Evolutionary conservation across 208 protist genomes (phyloP).

Genomic region (Leishmania major): DNA sequence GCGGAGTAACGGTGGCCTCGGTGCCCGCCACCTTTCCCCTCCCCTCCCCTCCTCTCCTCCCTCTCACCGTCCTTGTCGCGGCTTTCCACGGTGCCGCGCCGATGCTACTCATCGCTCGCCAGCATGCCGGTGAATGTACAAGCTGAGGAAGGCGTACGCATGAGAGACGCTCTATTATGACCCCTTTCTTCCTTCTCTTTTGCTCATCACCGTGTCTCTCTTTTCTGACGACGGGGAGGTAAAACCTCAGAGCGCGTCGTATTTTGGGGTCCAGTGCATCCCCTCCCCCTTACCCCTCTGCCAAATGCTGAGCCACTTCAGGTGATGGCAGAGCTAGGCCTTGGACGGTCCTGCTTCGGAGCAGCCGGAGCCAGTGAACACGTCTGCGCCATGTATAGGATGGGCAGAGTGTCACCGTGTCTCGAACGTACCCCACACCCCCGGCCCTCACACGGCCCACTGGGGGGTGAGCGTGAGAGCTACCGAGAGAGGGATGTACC

Average conservation of each 20-base stretch:
- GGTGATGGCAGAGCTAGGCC: no score
- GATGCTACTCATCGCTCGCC: background rate
- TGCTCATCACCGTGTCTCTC: background rate
- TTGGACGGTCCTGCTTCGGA: background rate
- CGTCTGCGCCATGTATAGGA: background rate
- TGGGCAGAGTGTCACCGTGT: background rate
- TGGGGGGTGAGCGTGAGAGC: background rate
- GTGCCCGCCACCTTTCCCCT: background rate
- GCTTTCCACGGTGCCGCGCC: background rate
- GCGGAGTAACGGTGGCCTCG: constrained; percentile 26
- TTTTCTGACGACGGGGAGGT: background rate
- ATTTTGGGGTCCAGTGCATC: background rate
- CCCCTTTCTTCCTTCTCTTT: background rate
- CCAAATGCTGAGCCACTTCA: no score
- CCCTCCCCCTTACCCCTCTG: no score
- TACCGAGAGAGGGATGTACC: no score
- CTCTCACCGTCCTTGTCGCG: background rate
- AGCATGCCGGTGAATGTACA: background rate
- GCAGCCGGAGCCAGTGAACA: background rate
- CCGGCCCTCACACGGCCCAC: background rate
- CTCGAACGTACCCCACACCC: background rate
- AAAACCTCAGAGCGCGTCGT: background rate
- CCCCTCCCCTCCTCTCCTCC: background rate
- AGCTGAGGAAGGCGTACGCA: background rate
- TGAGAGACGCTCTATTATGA: background rate